phyloP scores from a whole-genome alignment of 805 yeast genomes.

The Nakazawaea holstii region DNA sequence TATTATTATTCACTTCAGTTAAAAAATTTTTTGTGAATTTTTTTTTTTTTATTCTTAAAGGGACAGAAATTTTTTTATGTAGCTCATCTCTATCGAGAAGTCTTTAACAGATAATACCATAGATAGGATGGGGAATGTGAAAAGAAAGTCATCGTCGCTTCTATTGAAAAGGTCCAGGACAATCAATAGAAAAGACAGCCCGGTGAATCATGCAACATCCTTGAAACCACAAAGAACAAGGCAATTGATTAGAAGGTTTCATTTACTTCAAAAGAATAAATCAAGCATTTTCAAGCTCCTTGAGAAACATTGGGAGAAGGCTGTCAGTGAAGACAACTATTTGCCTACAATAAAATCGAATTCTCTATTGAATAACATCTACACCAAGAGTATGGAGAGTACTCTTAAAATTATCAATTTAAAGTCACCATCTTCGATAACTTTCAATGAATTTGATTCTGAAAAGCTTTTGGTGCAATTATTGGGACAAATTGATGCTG shows the following conservation, averaged over 20 bases:
- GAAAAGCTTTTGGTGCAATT: conserved; percentile 17
- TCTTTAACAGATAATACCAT: not conserved
- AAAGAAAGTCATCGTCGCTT: conserved; percentile 21
- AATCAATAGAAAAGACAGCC: conserved; percentile 24
- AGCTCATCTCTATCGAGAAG: conserved; percentile 4
- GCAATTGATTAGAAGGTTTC: conserved; percentile 72
- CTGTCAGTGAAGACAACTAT: conserved; percentile 19
- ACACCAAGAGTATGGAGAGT: conserved; percentile 9
- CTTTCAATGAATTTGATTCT: conserved; percentile 12
- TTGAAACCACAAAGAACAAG: conserved; percentile 71
- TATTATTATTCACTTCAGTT: not conserved
- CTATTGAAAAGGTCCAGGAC: conserved; percentile 24
- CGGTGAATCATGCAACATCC: conserved; percentile 29
- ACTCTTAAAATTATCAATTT: conserved; percentile 15
- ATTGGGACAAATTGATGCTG: conserved; percentile 55
- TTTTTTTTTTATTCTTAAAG: conserved; percentile 1
- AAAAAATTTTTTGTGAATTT: not conserved
- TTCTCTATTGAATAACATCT: conserved; percentile 6
- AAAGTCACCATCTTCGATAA: conserved; percentile 13
- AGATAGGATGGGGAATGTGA: conserved; percentile 2
- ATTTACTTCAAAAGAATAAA: conserved; percentile 58
- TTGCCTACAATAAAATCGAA: conserved; percentile 10
- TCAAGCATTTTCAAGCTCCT: conserved; percentile 32
- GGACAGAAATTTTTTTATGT: not conserved
- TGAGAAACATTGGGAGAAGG: conserved; percentile 14